A percentile compares a stretch with the other conserved stretches of the same genome.
phyloP scores from a whole-genome alignment of 345 rosid genomes.

The Aurinia saxatilis region DNA sequence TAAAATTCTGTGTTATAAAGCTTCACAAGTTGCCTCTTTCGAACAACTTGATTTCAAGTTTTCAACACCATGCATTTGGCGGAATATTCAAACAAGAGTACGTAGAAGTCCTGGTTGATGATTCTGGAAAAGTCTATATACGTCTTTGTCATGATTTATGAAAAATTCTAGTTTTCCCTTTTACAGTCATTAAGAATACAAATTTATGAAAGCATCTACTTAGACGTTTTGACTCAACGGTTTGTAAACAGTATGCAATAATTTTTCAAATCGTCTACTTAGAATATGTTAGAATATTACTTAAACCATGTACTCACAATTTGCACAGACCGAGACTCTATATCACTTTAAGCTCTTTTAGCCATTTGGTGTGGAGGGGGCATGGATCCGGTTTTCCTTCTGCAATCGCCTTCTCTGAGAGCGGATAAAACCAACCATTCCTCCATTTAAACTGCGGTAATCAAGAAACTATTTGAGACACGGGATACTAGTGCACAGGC shows the following conservation, averaged over 20 bases:
- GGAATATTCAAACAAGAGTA: not conserved
- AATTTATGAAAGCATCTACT: not conserved
- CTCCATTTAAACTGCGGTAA: conserved; percentile 99
- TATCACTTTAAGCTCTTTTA: conserved; percentile 66
- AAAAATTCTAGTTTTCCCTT: not conserved
- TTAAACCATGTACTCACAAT: not conserved
- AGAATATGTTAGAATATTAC: not conserved
- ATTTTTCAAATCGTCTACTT: not conserved
- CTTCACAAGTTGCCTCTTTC: not conserved
- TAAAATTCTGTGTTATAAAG: not conserved
- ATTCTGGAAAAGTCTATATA: not conserved
- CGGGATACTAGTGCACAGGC: no score
- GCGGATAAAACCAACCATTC: conserved; percentile 91
- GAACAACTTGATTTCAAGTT: conserved; percentile 1
- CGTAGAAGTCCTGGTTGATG: not conserved
- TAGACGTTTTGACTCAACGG: not conserved
- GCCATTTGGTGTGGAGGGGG: conserved; percentile 84
- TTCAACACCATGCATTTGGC: not conserved
- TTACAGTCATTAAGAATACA: not conserved
- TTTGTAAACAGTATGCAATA: no score
- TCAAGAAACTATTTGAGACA: no score
- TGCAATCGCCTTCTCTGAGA: conserved; percentile 68
- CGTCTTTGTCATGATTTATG: not conserved
- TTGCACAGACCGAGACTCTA: conserved; percentile 8
- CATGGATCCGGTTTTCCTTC: conserved; percentile 82